Evolutionary conservation across 495 filamentous ascomycete genomes (phyloP).

Genomic region (Penicillium dipodomyicola): DNA sequence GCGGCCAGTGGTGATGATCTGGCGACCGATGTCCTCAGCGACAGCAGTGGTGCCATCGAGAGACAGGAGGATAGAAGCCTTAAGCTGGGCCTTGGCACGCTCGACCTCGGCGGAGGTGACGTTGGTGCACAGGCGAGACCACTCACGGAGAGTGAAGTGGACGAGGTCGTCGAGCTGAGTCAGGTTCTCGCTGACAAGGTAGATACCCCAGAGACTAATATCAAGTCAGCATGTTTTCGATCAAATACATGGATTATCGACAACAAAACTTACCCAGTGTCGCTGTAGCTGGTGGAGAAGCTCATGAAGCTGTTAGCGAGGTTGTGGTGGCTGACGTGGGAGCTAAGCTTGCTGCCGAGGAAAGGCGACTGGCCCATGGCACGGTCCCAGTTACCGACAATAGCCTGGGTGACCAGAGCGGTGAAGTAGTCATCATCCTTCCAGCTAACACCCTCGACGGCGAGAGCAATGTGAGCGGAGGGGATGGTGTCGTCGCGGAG

Average conservation of each 20-base stretch:
- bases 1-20: slow-evolving; percentile 95
- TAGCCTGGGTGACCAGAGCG: slow-evolving; percentile 93
- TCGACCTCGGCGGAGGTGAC: slow-evolving; percentile 90
- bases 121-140: slow-evolving; percentile 83
- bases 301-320: slow-evolving; percentile 99
- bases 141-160: slow-evolving; percentile 98
- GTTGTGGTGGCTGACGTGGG: slow-evolving; percentile 85
- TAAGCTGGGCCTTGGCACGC: slow-evolving; percentile 98
- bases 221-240: slow-evolving; percentile 17
- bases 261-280: slow-evolving; percentile 75
- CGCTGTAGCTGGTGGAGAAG: slow-evolving; percentile 99
- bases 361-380: slow-evolving; percentile 95
- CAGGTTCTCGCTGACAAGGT: slow-evolving; percentile 88
- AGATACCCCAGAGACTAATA: slow-evolving; percentile 95
- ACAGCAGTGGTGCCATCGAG: slow-evolving; percentile 97
- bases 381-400: slow-evolving; percentile 99
- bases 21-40: slow-evolving; percentile 96
- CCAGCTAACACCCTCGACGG: slow-evolving; percentile 99
- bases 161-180: slow-evolving; percentile 88
- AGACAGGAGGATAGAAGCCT: slow-evolving; percentile 93
- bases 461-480: slow-evolving; percentile 96
- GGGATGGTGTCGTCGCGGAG: slow-evolving; percentile 94
- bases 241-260: not conserved
- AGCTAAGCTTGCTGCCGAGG: slow-evolving; percentile 96
- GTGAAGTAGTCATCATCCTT: slow-evolving; percentile 99